These are phyloP conservation scores for Ophiocordyceps sinensis DNA, from an alignment of 2,329 filamentous ascomycete genomes.

Conservation along the genomic window DNA sequence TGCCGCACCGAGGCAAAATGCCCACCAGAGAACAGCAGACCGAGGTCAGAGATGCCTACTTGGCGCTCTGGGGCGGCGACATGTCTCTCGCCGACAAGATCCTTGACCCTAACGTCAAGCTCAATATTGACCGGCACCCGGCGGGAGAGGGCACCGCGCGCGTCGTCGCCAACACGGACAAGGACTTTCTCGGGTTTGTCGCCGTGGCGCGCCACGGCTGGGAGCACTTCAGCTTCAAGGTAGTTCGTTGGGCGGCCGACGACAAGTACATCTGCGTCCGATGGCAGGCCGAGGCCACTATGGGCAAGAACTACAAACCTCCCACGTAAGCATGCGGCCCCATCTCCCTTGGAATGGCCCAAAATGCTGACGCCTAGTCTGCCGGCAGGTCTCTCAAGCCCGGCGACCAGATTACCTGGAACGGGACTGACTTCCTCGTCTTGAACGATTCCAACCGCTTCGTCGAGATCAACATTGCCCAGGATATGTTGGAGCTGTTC, in stretches of 20 bases:
- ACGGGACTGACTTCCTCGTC: constrained; percentile 4
- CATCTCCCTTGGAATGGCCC: neutral
- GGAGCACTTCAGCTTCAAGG: constrained; percentile 3
- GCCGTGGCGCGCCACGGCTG: constrained; percentile 1
- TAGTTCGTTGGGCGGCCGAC: constrained; percentile 2
- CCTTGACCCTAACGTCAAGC: constrained; percentile 1
- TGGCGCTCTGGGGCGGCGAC: constrained; percentile 3
- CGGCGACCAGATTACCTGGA: constrained; percentile 2
- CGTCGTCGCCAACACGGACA: neutral
- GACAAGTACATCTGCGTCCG: constrained; percentile 2
- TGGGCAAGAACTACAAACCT: constrained; percentile 1
- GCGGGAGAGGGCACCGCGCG: constrained; percentile 1
- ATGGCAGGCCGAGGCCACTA: constrained; percentile 3
- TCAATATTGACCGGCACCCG: constrained; percentile 2
- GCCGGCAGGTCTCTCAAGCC: constrained; percentile 1
- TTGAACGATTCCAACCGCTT: constrained; percentile 1
- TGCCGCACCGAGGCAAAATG: neutral
- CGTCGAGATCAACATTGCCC: constrained; percentile 2
- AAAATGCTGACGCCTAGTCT: neutral
- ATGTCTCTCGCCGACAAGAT: neutral
- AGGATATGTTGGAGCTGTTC: constrained; percentile 1
- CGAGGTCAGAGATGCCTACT: constrained; percentile 1
- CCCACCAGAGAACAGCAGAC: neutral
- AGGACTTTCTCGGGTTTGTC: constrained; percentile 1
- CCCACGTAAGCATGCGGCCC: constrained; percentile 1